Conservation (phyloP, 176 grass and related monocot species). For the Eleusine indica region DNA sequence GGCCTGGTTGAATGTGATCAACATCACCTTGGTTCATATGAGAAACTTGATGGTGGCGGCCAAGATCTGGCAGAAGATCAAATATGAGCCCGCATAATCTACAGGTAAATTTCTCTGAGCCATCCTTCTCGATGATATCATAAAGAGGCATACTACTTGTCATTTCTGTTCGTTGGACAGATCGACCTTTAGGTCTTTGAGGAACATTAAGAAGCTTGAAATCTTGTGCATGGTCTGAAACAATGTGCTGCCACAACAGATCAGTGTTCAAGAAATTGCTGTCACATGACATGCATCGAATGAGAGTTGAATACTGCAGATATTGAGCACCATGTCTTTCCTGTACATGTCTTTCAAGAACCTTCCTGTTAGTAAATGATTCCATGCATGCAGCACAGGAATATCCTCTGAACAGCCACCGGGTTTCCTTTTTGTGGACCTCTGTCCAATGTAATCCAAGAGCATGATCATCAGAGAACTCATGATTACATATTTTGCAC, state of each 20-base stretch:
- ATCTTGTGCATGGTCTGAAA: conserved; percentile 77
- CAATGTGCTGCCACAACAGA: conserved; percentile 87
- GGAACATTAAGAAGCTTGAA: conserved; percentile 62
- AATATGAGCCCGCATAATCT: conserved; percentile 75
- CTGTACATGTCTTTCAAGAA: conserved; percentile 84
- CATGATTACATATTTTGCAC: conserved; percentile 82
- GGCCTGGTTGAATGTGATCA: conserved; percentile 54
- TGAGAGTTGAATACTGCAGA: conserved; percentile 81
- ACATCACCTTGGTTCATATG: conserved; percentile 59
- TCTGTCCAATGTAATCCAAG: conserved; percentile 85
- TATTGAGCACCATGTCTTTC: conserved; percentile 81
- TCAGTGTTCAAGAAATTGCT: conserved; percentile 81
- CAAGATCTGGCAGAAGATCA: conserved; percentile 81
- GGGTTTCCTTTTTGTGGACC: conserved; percentile 87
- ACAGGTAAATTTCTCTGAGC: conserved; percentile 69
- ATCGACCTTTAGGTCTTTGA: conserved; percentile 48
- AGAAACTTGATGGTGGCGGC: conserved; percentile 76
- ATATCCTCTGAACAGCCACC: conserved; percentile 96
- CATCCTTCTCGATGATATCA: conserved; percentile 50
- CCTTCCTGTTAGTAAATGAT: conserved; percentile 90
- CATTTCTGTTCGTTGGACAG: conserved; percentile 49
- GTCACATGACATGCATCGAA: conserved; percentile 85
- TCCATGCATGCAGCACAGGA: conserved; percentile 92
- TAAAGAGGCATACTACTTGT: conserved; percentile 42
- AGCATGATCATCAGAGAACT: conserved; percentile 69